Conservation (phyloP, 495 filamentous ascomycete genomes). For the Penicillium silybi region DNA sequence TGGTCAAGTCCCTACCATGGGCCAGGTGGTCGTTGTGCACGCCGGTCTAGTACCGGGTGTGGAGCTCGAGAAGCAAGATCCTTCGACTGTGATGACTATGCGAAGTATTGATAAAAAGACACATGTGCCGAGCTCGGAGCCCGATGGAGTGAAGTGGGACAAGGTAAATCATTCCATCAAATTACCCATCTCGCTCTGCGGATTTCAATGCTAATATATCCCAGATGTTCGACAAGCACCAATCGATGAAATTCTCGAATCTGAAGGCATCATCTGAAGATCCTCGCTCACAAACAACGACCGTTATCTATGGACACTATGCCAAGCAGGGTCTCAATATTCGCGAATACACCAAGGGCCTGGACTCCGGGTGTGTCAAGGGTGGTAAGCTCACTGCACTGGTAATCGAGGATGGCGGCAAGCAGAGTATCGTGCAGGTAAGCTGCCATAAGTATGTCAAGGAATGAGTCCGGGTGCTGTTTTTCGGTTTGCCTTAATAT, state of each 20-base stretch:
- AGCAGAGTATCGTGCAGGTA: constrained; percentile 36
- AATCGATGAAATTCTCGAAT: constrained; percentile 32
- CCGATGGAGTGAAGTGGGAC: constrained; percentile 62
- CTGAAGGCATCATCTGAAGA: constrained; percentile 16
- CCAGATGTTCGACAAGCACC: constrained; percentile 57
- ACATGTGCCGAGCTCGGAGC: constrained; percentile 54
- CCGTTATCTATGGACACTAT: constrained; percentile 86
- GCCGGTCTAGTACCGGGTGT: constrained; percentile 77
- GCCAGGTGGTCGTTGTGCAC: constrained; percentile 71
- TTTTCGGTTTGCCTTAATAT: not conserved
- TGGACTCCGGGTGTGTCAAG: constrained; percentile 78
- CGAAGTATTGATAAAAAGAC: constrained; percentile 65
- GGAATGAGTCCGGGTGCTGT: not conserved
- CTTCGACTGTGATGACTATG: constrained; percentile 87
- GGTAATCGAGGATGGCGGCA: constrained; percentile 54
- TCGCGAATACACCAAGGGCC: constrained; percentile 68
- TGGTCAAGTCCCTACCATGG: constrained; percentile 53
- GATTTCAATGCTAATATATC: not conserved
- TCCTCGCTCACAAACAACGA: constrained; percentile 31
- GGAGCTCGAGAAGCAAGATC: constrained; percentile 68
- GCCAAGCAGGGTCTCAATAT: constrained; percentile 65
- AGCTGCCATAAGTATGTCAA: constrained; percentile 27
- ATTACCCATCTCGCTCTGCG: not conserved
- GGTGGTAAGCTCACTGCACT: constrained; percentile 74
- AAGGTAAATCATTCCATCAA: constrained; percentile 43